Conservation (phyloP, 257 asterid genomes). For the Solanum medicagineum region DNA sequence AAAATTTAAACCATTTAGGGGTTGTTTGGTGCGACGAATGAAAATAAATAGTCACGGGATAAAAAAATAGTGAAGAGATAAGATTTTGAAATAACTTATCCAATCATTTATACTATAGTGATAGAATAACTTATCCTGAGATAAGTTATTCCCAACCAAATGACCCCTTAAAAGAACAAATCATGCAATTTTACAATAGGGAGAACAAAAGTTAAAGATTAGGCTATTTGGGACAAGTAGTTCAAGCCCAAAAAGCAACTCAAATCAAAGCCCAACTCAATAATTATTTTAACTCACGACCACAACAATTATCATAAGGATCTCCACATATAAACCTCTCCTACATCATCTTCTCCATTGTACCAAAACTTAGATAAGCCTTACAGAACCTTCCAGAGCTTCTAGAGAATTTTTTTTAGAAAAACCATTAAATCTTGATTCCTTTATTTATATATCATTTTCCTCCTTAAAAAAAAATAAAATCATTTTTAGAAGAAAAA, state of each 20-base stretch:
- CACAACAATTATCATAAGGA: background rate
- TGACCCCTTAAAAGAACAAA: too few species aligned
- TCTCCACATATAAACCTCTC: background rate
- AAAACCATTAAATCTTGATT: background rate
- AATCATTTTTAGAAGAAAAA: background rate
- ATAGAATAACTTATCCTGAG: too few species aligned
- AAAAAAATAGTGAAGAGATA: too few species aligned
- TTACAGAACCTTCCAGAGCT: slow-evolving; percentile 32
- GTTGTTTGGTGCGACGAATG: too few species aligned
- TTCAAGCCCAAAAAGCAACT: background rate
- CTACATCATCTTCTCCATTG: slow-evolving; percentile 18
- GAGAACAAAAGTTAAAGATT: background rate
- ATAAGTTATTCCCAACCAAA: too few species aligned
- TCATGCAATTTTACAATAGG: too few species aligned
- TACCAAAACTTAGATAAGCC: slow-evolving; percentile 7
- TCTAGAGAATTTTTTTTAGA: background rate
- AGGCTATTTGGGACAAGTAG: background rate
- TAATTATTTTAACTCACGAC: background rate
- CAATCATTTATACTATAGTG: too few species aligned
- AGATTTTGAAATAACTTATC: too few species aligned
- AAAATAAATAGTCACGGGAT: too few species aligned
- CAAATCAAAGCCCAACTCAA: background rate
- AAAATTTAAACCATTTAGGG: too few species aligned
- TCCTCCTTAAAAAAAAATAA: background rate
- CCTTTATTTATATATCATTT: background rate